Base-by-base conservation (phyloP, 2,329 filamentous ascomycete species). In the Paecilomyces formosus region DNA sequence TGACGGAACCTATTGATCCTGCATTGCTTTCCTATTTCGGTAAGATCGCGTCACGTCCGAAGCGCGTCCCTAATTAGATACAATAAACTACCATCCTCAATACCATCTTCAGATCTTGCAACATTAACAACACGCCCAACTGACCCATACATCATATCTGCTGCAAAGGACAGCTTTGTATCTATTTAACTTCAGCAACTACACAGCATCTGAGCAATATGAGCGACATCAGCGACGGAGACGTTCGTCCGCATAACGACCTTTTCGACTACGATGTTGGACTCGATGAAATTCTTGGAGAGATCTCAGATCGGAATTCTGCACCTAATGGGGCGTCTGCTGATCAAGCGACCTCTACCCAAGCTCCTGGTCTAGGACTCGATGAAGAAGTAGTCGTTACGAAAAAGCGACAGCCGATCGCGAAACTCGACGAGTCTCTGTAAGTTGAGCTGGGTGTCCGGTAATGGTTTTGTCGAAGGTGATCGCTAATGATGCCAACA, bases 391-490 rank as follows among this genome's bases (percentile, higher is more conserved):
- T 99, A 56, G 87, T 90, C 57, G 82, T 97, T 3, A 84, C 83
- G 49, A 96, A 90, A 75, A 88, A 88, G 66, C 83, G 86, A 35
- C 82, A 86, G 61, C 90, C 92, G 1, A 81, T 86, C 58, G 88
- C 93, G 3, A 99, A 97, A 72, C 82, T 99, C 26, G 92, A 99
- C 69, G 91, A 96, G 66, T 78, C 83, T 9, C 84, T 86, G 88
- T 91, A 70, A 56, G 69, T 60, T 51, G 15, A 18, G 8, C 5
- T 49, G 22, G 22, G 15, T n/a, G 50, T 30, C 7, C 15, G 11
- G 13, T 55, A 30, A 26, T 4, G 6, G 22, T 21, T 57, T 18
- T 30, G 54, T 57, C 1, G 53, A 3, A 24, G 18, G 8, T 28
- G 57, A 26, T 61, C 57, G 24, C 45, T 57, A 49, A 33, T 33